phyloP scores from a whole-genome alignment of 345 rosid genomes.

The Ailanthus altissimus region DNA sequence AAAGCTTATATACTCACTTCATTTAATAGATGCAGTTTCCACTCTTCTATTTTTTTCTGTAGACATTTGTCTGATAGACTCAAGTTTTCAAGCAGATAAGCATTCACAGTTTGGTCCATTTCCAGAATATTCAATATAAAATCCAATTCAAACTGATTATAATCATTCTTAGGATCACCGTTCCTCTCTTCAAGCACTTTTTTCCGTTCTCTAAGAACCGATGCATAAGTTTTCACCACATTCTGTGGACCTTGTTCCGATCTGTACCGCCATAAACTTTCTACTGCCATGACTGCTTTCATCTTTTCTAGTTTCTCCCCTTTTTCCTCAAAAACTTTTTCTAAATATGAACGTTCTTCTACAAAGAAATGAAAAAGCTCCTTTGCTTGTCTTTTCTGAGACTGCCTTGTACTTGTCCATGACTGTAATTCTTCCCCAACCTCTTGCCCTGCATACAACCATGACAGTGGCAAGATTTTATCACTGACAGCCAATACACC shows the following conservation, averaged over 20 bases:
- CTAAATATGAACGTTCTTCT: neutral
- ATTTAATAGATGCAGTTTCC: neutral
- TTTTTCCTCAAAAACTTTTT: too few species aligned
- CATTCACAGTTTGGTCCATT: neutral
- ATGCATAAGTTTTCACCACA: neutral
- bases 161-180: neutral
- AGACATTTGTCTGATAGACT: neutral
- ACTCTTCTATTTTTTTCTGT: neutral
- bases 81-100: neutral
- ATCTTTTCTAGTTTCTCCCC: neutral
- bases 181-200: neutral
- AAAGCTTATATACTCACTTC: neutral
- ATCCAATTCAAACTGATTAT: neutral
- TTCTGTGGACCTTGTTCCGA: neutral
- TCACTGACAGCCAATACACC: neutral
- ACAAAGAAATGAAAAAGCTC: neutral
- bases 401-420: neutral
- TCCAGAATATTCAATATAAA: neutral
- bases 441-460: neutral
- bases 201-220: neutral
- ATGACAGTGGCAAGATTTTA: neutral
- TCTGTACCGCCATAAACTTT: neutral
- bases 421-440: neutral
- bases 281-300: neutral
- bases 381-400: neutral